A percentile compares a stretch with the other conserved stretches of the same genome.
Evolutionary conservation across 768 basidiomycete species (phyloP).

Genomic region (Candolleomyces aberdarensis): DNA sequence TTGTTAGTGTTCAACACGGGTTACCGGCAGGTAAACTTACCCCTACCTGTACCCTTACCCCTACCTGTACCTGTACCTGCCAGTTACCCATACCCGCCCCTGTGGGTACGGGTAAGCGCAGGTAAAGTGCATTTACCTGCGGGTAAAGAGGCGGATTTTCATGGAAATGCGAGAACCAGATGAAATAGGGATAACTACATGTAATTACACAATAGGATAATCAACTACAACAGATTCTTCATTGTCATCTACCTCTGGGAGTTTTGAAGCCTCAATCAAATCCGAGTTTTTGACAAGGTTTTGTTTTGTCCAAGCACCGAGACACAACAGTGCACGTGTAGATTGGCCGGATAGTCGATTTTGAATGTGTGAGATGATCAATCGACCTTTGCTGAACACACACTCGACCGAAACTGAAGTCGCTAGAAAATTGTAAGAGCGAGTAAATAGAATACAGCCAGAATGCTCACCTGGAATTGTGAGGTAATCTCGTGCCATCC

Average conservation of each 20-base stretch:
- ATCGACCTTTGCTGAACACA: slow-evolving; percentile 22
- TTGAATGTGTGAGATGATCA: slow-evolving; percentile 22
- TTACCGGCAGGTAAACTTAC: too few species aligned
- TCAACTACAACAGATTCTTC: background rate
- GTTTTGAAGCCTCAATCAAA: background rate
- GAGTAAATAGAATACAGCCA: too few species aligned
- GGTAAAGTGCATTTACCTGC: background rate
- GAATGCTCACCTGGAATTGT: background rate
- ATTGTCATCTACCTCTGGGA: background rate
- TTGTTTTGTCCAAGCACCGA: slow-evolving; percentile 27
- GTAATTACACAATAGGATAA: background rate
- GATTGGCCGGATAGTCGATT: slow-evolving; percentile 22
- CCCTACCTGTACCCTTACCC: too few species aligned
- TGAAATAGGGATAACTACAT: too few species aligned
- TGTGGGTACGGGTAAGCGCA: background rate
- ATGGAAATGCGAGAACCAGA: background rate
- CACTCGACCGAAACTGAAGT: slow-evolving; percentile 26
- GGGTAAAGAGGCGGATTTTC: too few species aligned
- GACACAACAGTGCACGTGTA: slow-evolving; percentile 27
- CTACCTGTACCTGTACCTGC: too few species aligned
- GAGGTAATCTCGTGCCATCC: background rate
- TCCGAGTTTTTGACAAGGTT: slow-evolving; percentile 24
- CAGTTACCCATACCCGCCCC: too few species aligned
- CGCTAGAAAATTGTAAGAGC: slow-evolving; percentile 10
- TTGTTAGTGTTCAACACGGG: background rate